Evolutionary conservation across 306 rosid species (phyloP).

Genomic region (Parietaria judaica): DNA sequence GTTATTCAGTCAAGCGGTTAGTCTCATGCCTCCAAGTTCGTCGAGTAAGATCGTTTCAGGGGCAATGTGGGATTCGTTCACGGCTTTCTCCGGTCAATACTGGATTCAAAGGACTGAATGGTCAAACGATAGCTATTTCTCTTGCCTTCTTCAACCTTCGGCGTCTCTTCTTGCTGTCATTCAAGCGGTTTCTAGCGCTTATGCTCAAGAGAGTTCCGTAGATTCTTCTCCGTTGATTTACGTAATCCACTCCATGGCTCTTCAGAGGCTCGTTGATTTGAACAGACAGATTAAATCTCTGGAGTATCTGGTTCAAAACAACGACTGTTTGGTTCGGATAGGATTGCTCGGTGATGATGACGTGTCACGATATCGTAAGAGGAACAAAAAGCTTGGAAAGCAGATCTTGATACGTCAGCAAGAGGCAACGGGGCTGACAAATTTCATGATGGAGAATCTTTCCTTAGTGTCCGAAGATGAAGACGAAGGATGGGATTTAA

Average conservation of each 20-base stretch:
- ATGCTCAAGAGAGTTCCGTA: constrained; percentile 25
- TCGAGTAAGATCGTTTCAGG: constrained; percentile 65
- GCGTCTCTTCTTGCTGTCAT: constrained; percentile 57
- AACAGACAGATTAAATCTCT: constrained; percentile 54
- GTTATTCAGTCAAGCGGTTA: constrained; percentile 58
- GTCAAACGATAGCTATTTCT: constrained; percentile 53
- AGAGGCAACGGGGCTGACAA: constrained; percentile 67
- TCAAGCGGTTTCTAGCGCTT: constrained; percentile 47
- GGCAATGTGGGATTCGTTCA: constrained; percentile 46
- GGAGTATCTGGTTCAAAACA: constrained; percentile 50
- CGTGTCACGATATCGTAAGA: constrained; percentile 24
- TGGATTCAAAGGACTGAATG: constrained; percentile 63
- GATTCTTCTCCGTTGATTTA: constrained; percentile 52
- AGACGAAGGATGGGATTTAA: constrained; percentile 47
- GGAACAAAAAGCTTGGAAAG: constrained; percentile 22
- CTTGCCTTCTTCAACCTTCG: constrained; percentile 67
- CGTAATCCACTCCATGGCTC: constrained; percentile 63
- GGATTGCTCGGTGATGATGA: constrained; percentile 24
- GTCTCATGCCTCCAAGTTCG: constrained; percentile 54
- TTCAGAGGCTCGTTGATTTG: constrained; percentile 82
- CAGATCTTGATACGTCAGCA: constrained; percentile 43
- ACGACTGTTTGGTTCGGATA: constrained; percentile 28
- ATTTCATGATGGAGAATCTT: constrained; percentile 59
- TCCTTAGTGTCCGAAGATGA: constrained; percentile 34
- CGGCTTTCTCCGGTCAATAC: constrained; percentile 54